Evolutionary conservation across 176 grass and related monocot genomes (phyloP), one percentile per base, ranked within the genome.

Genomic region (Echinochloa phyllopogon): DNA sequence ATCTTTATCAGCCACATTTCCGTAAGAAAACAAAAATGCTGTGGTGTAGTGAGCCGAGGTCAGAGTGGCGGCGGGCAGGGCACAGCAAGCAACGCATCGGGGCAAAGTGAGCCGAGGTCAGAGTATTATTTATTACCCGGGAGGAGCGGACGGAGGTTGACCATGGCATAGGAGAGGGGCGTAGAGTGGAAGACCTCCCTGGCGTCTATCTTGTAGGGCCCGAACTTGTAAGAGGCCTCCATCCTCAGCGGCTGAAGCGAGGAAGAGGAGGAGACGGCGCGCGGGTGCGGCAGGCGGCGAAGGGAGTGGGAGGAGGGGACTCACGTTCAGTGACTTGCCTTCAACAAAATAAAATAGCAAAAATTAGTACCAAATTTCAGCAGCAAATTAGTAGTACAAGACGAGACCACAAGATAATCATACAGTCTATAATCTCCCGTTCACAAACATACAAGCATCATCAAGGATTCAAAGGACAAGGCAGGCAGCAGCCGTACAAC

Each of bases 171-270:
- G 88, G 92, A 93, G 75, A 92, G 88, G 57, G 88, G 60, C 27
- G 92, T 94, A 84, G 92, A 66, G 86, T 89, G 85, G 90, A 97
- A 94, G 21, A 97, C 90, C 86, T 97, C 92, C 62, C 84, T 88
- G 24, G 42, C 65, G 69, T 91, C 82, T 65, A 98, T 98, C 86
- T 89, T 93, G 80, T 98, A 98, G 16, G 88, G 92, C 4, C 92
- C 95, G 69, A 97, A 97, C 72, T 17, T 88, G 80, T 92, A 97
- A 52, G 8, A 9, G 7, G 75, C 50, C 69, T 83, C 86, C 74
- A 85, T 88, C 83, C 6, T 4, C 29, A 67, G 27, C 6, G 62
- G 76, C 18, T 57, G 4, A 10, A 21, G 23, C 0, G 61, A 20
- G 38, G 4, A 51, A 18, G 44, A 44, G 39, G 66, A 72, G 15